Evolutionary conservation across 2,329 filamentous ascomycete genomes (phyloP).

Genomic region (Fusarium sp.): DNA sequence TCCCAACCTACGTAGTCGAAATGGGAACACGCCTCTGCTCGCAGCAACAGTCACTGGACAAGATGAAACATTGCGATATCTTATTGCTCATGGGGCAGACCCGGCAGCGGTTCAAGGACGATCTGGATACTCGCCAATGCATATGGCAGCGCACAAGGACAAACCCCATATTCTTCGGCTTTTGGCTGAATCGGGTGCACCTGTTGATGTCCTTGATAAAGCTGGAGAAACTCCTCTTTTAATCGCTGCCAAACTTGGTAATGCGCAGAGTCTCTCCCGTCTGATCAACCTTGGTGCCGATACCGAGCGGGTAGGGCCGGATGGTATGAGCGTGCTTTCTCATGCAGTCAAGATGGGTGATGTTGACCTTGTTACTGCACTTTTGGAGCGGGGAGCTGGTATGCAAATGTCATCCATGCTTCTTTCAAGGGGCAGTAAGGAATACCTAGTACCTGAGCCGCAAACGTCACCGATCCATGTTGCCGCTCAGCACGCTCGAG

Average conservation of each 20-base stretch:
- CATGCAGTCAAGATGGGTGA: slow-evolving; percentile 49
- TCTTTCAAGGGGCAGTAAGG: slow-evolving; percentile 25
- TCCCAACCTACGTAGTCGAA: slow-evolving; percentile 45
- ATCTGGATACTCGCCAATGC: slow-evolving; percentile 48
- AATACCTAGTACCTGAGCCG: slow-evolving; percentile 46
- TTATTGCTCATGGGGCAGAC: slow-evolving; percentile 46
- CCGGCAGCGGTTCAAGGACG: slow-evolving; percentile 39
- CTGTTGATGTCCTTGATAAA: slow-evolving; percentile 44
- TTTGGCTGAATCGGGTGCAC: slow-evolving; percentile 41
- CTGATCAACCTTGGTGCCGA: slow-evolving; percentile 48
- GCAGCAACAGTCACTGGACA: slow-evolving; percentile 48
- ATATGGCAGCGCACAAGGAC: slow-evolving; percentile 50
- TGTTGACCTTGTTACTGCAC: slow-evolving; percentile 39
- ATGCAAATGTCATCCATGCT: slow-evolving; percentile 28
- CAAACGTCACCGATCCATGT: slow-evolving; percentile 47
- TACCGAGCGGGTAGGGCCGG: slow-evolving; percentile 45
- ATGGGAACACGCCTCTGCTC: slow-evolving; percentile 49
- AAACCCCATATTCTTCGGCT: slow-evolving; percentile 45
- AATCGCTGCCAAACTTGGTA: slow-evolving; percentile 49
- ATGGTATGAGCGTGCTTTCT: slow-evolving; percentile 50
- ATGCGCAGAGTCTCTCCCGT: slow-evolving; percentile 41
- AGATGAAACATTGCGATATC: slow-evolving; percentile 49
- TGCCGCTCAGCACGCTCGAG: slow-evolving; percentile 48
- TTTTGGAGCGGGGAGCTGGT: slow-evolving; percentile 45
- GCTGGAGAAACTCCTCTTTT: slow-evolving; percentile 47